Base-by-base conservation (phyloP, 2,329 filamentous ascomycete genomes). In the Ophiocordyceps sinensis region DNA sequence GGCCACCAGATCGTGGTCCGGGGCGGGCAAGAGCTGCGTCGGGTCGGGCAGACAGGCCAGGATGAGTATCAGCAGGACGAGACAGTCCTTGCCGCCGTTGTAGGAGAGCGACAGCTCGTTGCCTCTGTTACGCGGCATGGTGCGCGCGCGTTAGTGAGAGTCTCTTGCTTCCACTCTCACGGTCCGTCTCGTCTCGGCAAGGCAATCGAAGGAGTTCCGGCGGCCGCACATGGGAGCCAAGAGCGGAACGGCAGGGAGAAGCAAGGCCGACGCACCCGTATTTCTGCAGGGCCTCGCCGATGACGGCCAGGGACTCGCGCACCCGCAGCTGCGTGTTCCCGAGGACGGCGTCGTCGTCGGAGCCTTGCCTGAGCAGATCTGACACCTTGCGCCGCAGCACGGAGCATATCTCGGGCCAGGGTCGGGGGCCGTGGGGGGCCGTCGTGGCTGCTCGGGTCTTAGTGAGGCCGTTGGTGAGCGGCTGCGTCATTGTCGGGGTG, bases 71-170 rank as follows among this genome's bases (percentile, higher is more conserved):
- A 96, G 71, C 15, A 96, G 77, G 41, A 96, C 88, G 15, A 96
- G 81, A 54, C 89, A 96, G 70, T 96, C 91, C 62, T 98, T 98
- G 45, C 91, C 91, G 56, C 91, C 91, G 53, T 98, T 98, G 65
- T 95, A 98, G 43, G 89, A 94, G 48, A 96, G 70, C 5, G 88
- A 86, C 45, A 96, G 72, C 56, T 93, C 74, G 44, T 81, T 71
- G 46, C 82, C 73, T 44, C 85, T 91, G 52, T 45, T 39, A 23
- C 36, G 19, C 19, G 19, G 19, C 19, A 19, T 38, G 43, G 36
- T 21, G 42, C 42, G 23, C 32, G 5, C 21, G 17, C 14, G 17
- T 13, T 1, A 15, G 23, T 35, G 14, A 35, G 32, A 10, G 6
- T 12, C 14, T 15, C 13, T 9, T 17, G 32, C 14, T n/a, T 35